Evolutionary conservation across 176 grass and related monocot genomes (phyloP).

Genomic region (barley (Hordeum vulgare)): DNA sequence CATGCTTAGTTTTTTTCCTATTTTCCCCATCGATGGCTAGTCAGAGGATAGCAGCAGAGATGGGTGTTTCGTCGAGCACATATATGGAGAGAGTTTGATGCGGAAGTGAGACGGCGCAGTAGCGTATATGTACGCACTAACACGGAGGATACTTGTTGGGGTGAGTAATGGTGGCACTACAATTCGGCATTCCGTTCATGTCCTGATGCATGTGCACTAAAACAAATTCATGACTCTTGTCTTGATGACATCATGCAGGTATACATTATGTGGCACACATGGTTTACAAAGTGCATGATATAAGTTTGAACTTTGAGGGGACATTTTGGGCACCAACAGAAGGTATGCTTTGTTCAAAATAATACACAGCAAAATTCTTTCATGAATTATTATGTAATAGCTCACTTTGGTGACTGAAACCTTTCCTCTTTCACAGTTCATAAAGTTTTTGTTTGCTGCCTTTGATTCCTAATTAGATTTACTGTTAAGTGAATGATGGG

Average conservation of each 20-base stretch:
- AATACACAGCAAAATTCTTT: neutral
- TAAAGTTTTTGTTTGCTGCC: neutral
- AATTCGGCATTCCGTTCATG: too few relatives aligned
- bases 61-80: too few relatives aligned
- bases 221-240: neutral
- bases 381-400: neutral
- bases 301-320: neutral
- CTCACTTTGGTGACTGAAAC: neutral
- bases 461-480: neutral
- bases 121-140: too few relatives aligned
- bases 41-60: too few relatives aligned
- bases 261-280: neutral
- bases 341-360: neutral
- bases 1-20: too few relatives aligned
- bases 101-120: too few relatives aligned
- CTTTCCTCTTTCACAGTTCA: neutral
- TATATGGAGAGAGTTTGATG: too few relatives aligned
- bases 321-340: neutral
- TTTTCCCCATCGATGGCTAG: too few relatives aligned
- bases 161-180: too few relatives aligned
- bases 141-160: too few relatives aligned
- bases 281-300: neutral
- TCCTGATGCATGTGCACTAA: too few relatives aligned
- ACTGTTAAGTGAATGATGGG: neutral
- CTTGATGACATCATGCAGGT: neutral